phyloP scores from a whole-genome alignment of 2,329 filamentous ascomycete species.

The Fusarium annulatum region DNA sequence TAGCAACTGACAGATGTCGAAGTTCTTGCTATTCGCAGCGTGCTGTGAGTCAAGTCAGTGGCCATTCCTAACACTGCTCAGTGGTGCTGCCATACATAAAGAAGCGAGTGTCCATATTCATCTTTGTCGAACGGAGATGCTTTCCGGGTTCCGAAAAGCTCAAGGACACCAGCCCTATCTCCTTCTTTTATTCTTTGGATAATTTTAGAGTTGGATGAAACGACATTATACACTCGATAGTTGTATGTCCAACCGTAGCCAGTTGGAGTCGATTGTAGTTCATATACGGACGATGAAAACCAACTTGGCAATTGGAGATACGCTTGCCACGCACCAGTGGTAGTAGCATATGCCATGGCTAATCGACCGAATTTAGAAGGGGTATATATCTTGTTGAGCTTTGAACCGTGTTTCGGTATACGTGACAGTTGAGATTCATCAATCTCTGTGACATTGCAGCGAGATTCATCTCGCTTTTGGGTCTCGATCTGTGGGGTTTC shows the following conservation, averaged over 20 bases:
- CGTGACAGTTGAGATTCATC: not conserved
- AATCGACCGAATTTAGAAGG: conserved; percentile 28
- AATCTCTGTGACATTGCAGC: rapidly evolving
- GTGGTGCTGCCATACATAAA: conserved; percentile 22
- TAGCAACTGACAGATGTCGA: too few relatives aligned
- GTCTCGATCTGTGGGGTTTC: too few relatives aligned
- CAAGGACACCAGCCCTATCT: conserved; percentile 29
- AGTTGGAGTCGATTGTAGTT: conserved; percentile 26
- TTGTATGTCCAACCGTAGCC: not conserved
- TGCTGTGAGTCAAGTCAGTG: not conserved
- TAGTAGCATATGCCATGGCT: not conserved
- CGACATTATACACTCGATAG: conserved; percentile 40
- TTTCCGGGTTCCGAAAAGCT: conserved; percentile 32
- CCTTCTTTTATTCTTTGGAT: conserved; percentile 15
- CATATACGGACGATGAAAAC: conserved; percentile 32
- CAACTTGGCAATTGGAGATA: conserved; percentile 41
- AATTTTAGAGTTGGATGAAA: conserved; percentile 27
- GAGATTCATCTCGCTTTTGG: not conserved
- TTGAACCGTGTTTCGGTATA: not conserved
- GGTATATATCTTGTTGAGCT: not conserved
- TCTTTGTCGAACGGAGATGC: conserved; percentile 44
- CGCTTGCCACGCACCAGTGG: conserved; percentile 36
- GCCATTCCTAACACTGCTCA: too few relatives aligned
- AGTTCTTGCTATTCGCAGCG: conserved; percentile 9
- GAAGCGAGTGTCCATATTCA: too few relatives aligned